These are phyloP conservation scores for Sarcocystis neurona DNA, from an alignment of 169 alveolate genomes.

Conservation along the genomic window DNA sequence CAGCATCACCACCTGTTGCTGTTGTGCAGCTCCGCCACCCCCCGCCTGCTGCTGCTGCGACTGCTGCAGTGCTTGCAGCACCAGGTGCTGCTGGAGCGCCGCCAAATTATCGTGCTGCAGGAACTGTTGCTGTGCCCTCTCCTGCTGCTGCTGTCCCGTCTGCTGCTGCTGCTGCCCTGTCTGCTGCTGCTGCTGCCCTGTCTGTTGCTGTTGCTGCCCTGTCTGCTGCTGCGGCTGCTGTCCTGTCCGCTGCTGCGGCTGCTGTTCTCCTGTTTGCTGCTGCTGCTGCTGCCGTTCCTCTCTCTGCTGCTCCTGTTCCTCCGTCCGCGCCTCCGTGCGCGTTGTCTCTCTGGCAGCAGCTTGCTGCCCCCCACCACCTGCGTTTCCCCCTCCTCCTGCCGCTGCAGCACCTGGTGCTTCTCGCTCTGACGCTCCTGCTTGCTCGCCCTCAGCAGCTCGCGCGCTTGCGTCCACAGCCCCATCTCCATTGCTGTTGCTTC, in stretches of 20 bases:
- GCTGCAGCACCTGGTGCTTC: neutral
- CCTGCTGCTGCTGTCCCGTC: neutral
- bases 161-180: neutral
- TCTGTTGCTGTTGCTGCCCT: neutral
- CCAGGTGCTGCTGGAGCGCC: neutral
- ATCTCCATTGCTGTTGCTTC: too few species aligned
- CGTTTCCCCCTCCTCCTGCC: neutral
- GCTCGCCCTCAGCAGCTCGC: too few species aligned
- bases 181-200: neutral
- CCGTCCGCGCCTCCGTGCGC: constrained; percentile 3
- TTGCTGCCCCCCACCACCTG: neutral
- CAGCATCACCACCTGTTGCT: neutral
- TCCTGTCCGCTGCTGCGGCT: neutral
- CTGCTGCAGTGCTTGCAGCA: neutral
- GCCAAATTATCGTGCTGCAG: neutral
- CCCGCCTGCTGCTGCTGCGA: neutral
- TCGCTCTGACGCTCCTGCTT: too few species aligned
- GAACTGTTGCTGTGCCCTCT: neutral
- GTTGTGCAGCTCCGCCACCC: too few species aligned
- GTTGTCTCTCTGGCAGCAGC: neutral
- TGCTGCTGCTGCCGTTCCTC: neutral
- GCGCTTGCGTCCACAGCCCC: too few species aligned
- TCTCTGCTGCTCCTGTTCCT: neutral
- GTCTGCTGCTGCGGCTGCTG: neutral
- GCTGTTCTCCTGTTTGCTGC: neutral